Evolutionary conservation across 257 asterid species (phyloP).

Genomic region (Fraxinus quadrangulata): DNA sequence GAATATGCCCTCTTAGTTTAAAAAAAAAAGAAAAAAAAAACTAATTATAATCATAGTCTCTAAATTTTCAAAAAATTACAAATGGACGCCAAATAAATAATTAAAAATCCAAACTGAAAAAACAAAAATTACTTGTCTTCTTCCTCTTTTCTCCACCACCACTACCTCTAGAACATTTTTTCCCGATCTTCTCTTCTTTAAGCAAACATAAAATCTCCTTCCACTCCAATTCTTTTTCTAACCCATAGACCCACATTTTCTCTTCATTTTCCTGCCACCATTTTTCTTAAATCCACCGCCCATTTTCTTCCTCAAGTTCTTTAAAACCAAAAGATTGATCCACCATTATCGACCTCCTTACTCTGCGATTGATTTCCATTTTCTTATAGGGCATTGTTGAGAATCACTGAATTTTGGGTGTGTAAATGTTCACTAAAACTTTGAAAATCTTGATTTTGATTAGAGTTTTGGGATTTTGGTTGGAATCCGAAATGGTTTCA

Average conservation of each 20-base stretch:
- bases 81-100: too few relatives aligned
- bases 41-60: too few relatives aligned
- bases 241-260: conserved; percentile 6
- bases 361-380: conserved; percentile 16
- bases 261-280: conserved; percentile 37
- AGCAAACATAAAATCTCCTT: conserved; percentile 49
- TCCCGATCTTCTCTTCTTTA: conserved; percentile 72
- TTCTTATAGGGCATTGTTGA: conserved; percentile 25
- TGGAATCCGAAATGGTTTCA: too few relatives aligned
- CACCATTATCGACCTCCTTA: conserved; percentile 29
- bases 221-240: conserved; percentile 21
- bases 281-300: conserved; percentile 40
- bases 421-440: conserved; percentile 8
- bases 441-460: conserved; percentile 4
- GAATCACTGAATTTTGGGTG: conserved; percentile 34
- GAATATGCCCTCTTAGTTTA: too few relatives aligned
- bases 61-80: too few relatives aligned
- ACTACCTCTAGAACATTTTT: conserved; percentile 26
- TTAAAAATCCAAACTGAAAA: too few relatives aligned
- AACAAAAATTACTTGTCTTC: too few relatives aligned
- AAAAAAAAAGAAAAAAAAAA: too few relatives aligned
- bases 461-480: conserved; percentile 9
- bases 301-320: conserved; percentile 42
- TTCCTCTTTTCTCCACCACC: too few relatives aligned
- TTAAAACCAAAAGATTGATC: conserved; percentile 60